Base-by-base conservation (phyloP, 2,329 filamentous ascomycete genomes). In the Epichloe bromicola region DNA sequence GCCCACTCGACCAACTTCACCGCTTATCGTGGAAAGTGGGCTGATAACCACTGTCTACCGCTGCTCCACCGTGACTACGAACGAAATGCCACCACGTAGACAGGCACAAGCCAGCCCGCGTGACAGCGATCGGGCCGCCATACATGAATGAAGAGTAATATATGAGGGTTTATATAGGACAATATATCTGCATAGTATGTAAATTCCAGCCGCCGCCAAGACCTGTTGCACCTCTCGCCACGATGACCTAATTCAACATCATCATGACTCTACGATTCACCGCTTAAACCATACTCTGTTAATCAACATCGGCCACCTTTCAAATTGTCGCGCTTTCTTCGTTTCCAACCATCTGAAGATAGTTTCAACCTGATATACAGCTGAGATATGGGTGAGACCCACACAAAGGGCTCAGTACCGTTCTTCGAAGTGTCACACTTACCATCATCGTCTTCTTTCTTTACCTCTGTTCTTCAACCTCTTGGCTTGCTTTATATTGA, bases 391-490 rank as follows among this genome's bases (percentile, higher is more conserved):
- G 3, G 26, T 30, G 30, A 19, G 12, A 23, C 1, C 8, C 11
- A 26, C 40, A 20, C 20, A 20, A 42, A 20, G 42, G 30, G 26
- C 23, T 33, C 42, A 45, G 3, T 75, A 55, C 76, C 78, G 46
- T 72, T 73, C 56, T 62, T 81, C 57, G 73, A 79, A 62, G 88
- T 95, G 62, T 83, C 82, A 54, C 83, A 90, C 66, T 79, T 95
- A 50, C 80, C 88, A 50, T 80, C 83, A 37, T 86, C 88, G 3
- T 81, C 85, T 47, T 93, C 88, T 7, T 95, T 94, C 72, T 95
- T 88, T 67, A 79, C 89, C 20, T 79, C 85, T 55, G 76, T 88
- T 56, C 75, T 88, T 7, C 86, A 91, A 59, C 85, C 87, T 3
- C 75, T 95, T 20, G 86, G 86, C 38, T 82, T 94, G 55, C 77